A percentile compares a stretch with the other conserved stretches of the same genome.
phyloP scores from a whole-genome alignment of 768 basidiomycete genomes.

The Dentipellis sp. region DNA sequence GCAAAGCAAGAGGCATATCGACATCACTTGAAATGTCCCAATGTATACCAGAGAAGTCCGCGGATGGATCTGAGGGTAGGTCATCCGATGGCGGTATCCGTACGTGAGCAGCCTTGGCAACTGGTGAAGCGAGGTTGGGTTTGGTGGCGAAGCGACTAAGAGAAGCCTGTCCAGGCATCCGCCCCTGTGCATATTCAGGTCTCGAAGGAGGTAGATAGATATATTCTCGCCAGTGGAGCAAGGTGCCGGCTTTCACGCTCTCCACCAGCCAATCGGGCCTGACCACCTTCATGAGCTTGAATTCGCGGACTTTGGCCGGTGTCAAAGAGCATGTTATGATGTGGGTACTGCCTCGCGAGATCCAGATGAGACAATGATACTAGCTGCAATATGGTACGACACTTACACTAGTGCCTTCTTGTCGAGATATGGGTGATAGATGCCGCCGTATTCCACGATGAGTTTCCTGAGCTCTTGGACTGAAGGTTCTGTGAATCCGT shows the following conservation, averaged over 20 bases:
- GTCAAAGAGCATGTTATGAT: slow-evolving; percentile 89
- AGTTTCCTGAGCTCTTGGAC: slow-evolving; percentile 76
- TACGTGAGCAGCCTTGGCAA: neutral
- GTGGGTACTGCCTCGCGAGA: slow-evolving; percentile 53
- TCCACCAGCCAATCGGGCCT: slow-evolving; percentile 83
- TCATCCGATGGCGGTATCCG: neutral
- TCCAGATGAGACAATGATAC: neutral
- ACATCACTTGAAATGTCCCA: neutral
- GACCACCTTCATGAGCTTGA: slow-evolving; percentile 85
- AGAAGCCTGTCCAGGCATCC: slow-evolving; percentile 28
- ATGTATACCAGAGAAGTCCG: neutral
- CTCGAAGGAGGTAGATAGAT: slow-evolving; percentile 44
- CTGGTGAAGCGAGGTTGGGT: neutral
- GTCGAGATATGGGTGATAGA: slow-evolving; percentile 77
- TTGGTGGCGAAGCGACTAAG: slow-evolving; percentile 18
- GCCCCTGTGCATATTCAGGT: slow-evolving; percentile 41
- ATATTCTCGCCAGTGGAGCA: slow-evolving; percentile 79
- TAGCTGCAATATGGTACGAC: neutral
- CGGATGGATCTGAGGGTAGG: neutral
- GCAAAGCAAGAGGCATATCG: neutral
- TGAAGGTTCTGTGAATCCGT: slow-evolving; percentile 84
- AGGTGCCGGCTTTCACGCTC: slow-evolving; percentile 52
- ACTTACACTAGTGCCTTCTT: slow-evolving; percentile 66
- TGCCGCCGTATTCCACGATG: slow-evolving; percentile 76
- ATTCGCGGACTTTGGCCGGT: slow-evolving; percentile 81